Evolutionary conservation across 345 rosid genomes (phyloP).

Genomic region (Pistacia vera): DNA sequence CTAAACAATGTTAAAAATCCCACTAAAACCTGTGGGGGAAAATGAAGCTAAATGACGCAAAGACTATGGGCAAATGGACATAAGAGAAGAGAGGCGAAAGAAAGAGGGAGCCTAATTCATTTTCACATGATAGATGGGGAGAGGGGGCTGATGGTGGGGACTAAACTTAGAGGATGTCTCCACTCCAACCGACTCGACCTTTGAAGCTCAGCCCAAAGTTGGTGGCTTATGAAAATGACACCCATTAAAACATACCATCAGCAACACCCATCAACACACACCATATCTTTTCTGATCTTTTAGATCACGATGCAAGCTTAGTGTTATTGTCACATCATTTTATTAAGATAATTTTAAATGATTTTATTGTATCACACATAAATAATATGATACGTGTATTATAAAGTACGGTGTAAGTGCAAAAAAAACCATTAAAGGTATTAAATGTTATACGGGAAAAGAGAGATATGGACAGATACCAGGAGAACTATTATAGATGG

Average conservation of each 20-base stretch:
- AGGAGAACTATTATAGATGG: conserved; percentile 26
- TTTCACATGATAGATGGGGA: conserved; percentile 10
- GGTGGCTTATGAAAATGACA: conserved; percentile 36
- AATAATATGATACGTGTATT: too few species aligned
- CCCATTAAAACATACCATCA: conserved; percentile 6
- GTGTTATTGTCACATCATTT: too few species aligned
- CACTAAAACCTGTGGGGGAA: too few species aligned
- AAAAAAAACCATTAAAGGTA: too few species aligned
- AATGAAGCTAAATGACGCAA: too few species aligned
- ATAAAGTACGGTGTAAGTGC: too few species aligned
- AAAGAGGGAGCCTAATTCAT: conserved; percentile 4
- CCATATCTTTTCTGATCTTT: conserved; percentile 28
- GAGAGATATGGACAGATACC: conserved; percentile 40
- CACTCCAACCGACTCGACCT: conserved; percentile 39
- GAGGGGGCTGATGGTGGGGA: conserved; percentile 7
- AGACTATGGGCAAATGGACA: too few species aligned
- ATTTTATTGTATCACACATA: too few species aligned
- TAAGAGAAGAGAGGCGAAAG: neutral
- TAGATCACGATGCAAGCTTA: neutral
- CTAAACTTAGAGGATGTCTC: conserved; percentile 18
- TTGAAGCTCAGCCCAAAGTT: conserved; percentile 21
- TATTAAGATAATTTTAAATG: too few species aligned
- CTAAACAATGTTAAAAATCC: too few species aligned
- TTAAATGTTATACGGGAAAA: neutral
- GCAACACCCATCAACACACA: neutral